Percentiles rank a stretch among this genome's conserved stretches.
These are phyloP conservation scores for Coemansia sp. DNA, from an alignment of 192 early-diverging fungal species.

Conservation along the genomic window DNA sequence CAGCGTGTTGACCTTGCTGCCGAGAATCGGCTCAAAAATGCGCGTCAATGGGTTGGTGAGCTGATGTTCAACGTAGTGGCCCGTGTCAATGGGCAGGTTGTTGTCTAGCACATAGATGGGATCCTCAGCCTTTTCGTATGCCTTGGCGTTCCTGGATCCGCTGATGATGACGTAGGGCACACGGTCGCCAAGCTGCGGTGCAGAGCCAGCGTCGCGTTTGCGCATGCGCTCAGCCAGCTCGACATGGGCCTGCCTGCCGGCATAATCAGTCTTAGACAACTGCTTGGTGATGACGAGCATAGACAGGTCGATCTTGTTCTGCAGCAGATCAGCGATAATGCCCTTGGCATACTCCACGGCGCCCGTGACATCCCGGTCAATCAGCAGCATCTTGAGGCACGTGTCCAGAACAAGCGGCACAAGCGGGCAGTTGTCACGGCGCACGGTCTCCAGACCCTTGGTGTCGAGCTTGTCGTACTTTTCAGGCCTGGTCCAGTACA, in stretches of 20 bases:
- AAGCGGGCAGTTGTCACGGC: slow-evolving; percentile 91
- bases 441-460: slow-evolving; percentile 98
- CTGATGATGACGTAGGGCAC: slow-evolving; percentile 96
- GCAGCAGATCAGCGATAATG: slow-evolving; percentile 86
- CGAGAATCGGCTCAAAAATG: slow-evolving; percentile 96
- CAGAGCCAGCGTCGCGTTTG: slow-evolving; percentile 94
- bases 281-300: slow-evolving; percentile 96
- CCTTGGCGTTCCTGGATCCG: slow-evolving; percentile 78
- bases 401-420: slow-evolving; percentile 92
- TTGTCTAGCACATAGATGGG: slow-evolving; percentile 98
- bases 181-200: slow-evolving; percentile 92
- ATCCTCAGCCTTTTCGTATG: slow-evolving; percentile 98
- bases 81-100: slow-evolving; percentile 95
- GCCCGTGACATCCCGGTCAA: slow-evolving; percentile 84
- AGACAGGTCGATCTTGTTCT: slow-evolving; percentile 96
- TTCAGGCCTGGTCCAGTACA: slow-evolving; percentile 94
- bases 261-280: slow-evolving; percentile 91
- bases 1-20: slow-evolving; percentile 77
- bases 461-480: slow-evolving; percentile 96
- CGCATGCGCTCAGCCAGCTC: slow-evolving; percentile 96
- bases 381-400: slow-evolving; percentile 83
- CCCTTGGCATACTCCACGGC: slow-evolving; percentile 84
- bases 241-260: slow-evolving; percentile 92
- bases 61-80: slow-evolving; percentile 96
- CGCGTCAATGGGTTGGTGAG: slow-evolving; percentile 87